These are phyloP conservation scores for Aegilops bicornis DNA, from an alignment of 176 grass and related monocot genomes.

Conservation along the genomic window DNA sequence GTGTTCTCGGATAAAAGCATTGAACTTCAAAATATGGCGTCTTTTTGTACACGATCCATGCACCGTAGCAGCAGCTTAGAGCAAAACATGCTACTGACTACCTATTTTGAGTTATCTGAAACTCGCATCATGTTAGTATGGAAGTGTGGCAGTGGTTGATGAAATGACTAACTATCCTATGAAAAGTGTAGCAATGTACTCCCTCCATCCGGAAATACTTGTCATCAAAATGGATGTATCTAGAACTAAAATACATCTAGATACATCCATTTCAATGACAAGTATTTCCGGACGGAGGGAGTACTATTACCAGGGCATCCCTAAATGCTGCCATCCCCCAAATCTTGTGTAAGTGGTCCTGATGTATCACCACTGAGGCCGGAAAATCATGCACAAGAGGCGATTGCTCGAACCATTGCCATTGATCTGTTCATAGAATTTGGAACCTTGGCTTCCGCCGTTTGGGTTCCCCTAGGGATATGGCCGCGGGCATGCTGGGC, in stretches of 20 bases:
- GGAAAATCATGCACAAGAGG: slow-evolving; percentile 84
- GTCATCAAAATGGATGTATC: too few species aligned
- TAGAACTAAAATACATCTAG: too few species aligned
- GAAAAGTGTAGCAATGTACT: too few species aligned
- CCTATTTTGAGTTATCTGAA: not conserved
- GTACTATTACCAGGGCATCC: too few species aligned
- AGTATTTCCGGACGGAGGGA: too few species aligned
- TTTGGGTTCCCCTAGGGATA: too few species aligned
- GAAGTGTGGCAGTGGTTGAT: slow-evolving; percentile 13
- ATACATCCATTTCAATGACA: too few species aligned
- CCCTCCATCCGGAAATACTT: too few species aligned
- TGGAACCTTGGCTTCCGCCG: too few species aligned
- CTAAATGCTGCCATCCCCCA: slow-evolving; percentile 40
- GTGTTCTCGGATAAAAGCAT: not conserved
- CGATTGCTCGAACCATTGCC: slow-evolving; percentile 42
- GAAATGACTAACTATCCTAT: not conserved
- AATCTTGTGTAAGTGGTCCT: slow-evolving; percentile 14
- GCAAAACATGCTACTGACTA: not conserved
- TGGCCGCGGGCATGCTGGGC: too few species aligned
- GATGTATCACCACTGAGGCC: slow-evolving; percentile 14
- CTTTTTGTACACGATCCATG: not conserved
- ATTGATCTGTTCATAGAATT: slow-evolving; percentile 24
- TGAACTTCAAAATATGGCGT: not conserved
- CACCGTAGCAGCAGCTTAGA: not conserved
- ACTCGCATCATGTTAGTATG: not conserved